Conservation (phyloP, 73 alveolate genomes). For the Paramecium octaurelia region DNA sequence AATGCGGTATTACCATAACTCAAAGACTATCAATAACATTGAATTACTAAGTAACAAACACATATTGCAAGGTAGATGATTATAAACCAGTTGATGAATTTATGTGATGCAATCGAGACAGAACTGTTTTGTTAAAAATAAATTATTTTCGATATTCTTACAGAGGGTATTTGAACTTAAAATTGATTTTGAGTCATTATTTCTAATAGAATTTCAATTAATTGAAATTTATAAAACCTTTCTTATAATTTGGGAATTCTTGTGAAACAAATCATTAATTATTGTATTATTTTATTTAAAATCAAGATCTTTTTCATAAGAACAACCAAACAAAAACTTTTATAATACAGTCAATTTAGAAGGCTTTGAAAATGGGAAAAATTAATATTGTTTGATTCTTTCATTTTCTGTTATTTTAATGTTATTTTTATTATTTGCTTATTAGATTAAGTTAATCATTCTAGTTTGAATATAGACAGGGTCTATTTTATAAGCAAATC, state of each 20-base stretch:
- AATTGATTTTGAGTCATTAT: conserved; percentile 69
- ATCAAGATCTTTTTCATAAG: background rate
- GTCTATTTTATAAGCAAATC: too few species aligned
- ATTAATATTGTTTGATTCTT: background rate
- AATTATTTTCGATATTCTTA: conserved; percentile 51
- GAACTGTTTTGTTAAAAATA: conserved; percentile 58
- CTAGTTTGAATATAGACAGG: too few species aligned
- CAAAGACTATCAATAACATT: background rate
- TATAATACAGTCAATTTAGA: background rate
- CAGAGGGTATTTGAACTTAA: conserved; percentile 65
- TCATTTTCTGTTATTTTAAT: background rate
- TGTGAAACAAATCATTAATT: background rate
- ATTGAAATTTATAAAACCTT: too few species aligned
- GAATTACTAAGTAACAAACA: background rate
- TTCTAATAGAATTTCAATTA: conserved; percentile 65
- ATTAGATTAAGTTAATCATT: background rate
- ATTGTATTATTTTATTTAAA: background rate
- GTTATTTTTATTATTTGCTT: background rate
- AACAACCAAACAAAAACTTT: background rate
- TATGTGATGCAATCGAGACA: conserved; percentile 65
- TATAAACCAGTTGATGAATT: conserved; percentile 63
- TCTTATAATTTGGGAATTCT: background rate
- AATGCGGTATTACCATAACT: background rate
- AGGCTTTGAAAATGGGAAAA: conserved; percentile 12
- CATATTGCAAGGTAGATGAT: background rate